These are phyloP conservation scores for Coemansia pectinata DNA, from an alignment of 192 early-diverging fungal species.

Conservation along the genomic window DNA sequence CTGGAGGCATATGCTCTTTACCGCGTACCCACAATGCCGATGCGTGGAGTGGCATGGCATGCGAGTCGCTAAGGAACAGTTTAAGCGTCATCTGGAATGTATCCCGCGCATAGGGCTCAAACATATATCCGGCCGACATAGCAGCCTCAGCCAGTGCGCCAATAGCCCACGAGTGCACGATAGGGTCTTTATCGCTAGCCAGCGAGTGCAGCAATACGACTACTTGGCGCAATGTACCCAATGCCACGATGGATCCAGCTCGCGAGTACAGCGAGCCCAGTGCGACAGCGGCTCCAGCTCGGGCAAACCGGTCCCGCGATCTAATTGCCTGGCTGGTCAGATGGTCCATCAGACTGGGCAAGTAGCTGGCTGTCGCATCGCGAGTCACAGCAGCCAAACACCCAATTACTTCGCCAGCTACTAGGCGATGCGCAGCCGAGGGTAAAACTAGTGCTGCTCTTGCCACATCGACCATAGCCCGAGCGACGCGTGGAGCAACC, in stretches of 20 bases:
- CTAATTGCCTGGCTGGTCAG: constrained; percentile 73
- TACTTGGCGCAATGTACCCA: constrained; percentile 78
- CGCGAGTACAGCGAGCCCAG: constrained; percentile 87
- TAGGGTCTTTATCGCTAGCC: constrained; percentile 86
- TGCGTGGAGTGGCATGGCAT: constrained; percentile 59
- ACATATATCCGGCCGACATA: constrained; percentile 89
- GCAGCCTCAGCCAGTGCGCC: constrained; percentile 82
- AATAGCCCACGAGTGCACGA: constrained; percentile 94
- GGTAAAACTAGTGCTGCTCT: constrained; percentile 64
- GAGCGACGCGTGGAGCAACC: constrained; percentile 24
- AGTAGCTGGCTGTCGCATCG: constrained; percentile 26
- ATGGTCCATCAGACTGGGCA: constrained; percentile 42
- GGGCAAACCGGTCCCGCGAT: constrained; percentile 89
- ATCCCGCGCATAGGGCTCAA: constrained; percentile 82
- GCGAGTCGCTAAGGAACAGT: constrained; percentile 83
- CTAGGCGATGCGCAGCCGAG: constrained; percentile 68
- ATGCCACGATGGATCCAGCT: constrained; percentile 87
- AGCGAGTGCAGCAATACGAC: constrained; percentile 90
- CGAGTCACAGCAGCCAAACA: constrained; percentile 63
- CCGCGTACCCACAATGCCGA: constrained; percentile 45
- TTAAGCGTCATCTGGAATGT: constrained; percentile 88
- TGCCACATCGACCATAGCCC: constrained; percentile 30
- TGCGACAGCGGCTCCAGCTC: constrained; percentile 89
- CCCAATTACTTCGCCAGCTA: constrained; percentile 83
- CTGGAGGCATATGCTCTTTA: constrained; percentile 24